Conservation (phyloP, 140 eudicot genomes). For the Anethum foeniculum region DNA sequence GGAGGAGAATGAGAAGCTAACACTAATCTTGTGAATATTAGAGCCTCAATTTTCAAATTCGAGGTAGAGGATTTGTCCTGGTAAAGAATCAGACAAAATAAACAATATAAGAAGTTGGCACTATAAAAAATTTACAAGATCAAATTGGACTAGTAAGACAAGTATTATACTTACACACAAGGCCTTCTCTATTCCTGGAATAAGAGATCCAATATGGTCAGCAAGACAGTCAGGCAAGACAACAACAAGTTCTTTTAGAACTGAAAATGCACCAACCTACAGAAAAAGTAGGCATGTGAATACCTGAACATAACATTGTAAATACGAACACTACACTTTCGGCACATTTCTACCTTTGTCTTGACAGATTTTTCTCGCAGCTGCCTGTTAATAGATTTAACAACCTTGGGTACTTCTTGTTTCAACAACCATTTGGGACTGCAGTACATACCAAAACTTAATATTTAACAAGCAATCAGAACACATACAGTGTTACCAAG, state of each 20-base stretch:
- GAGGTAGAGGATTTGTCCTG: constrained; percentile 98
- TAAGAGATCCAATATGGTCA: constrained; percentile 91
- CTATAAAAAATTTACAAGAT: background rate
- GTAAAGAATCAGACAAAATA: constrained; percentile 4
- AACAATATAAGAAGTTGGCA: background rate
- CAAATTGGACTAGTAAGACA: constrained; percentile 6
- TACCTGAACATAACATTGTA: constrained; percentile 1
- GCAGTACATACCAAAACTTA: constrained; percentile 28
- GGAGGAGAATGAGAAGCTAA: constrained; percentile 90
- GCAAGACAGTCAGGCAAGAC: constrained; percentile 99
- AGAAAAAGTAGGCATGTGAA: constrained; percentile 1
- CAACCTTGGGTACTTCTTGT: constrained; percentile 94
- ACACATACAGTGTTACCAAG: background rate
- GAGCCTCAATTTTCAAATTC: constrained; percentile 95
- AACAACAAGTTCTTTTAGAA: constrained; percentile 86
- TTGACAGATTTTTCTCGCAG: constrained; percentile 91
- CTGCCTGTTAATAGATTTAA: constrained; percentile 83
- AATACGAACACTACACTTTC: background rate
- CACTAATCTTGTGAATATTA: constrained; percentile 81
- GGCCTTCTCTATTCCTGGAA: constrained; percentile 98
- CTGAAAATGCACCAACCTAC: constrained; percentile 99
- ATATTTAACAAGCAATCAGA: constrained; percentile 2
- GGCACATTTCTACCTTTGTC: constrained; percentile 58
- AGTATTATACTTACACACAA: constrained; percentile 50
- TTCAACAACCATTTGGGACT: constrained; percentile 95